Base-by-base conservation (phyloP, 2,329 filamentous ascomycete genomes). In the Arthroderma sp. region DNA sequence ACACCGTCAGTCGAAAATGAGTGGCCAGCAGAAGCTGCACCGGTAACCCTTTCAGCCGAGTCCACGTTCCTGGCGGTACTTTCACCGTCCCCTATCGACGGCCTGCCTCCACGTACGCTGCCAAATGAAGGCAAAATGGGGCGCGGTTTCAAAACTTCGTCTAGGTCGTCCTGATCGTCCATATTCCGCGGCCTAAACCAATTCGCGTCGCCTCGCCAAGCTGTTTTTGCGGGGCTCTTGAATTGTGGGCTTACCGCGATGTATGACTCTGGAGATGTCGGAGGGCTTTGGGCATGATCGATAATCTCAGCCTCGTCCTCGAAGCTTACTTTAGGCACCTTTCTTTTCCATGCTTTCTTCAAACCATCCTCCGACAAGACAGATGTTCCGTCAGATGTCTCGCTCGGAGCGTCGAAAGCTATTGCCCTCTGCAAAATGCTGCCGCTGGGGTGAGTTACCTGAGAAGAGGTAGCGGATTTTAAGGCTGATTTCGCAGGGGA, bases 291-390 rank as follows among this genome's bases (percentile, higher is more conserved):
- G 29, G 63, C 60, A 11, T 67, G 57, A 15, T 68, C 70, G 29
- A 74, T 65, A 28, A 72, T 55, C 44, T 72, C 65, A 4, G 72
- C 63, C 39, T 72, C 69, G 37, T 78, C 75, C 46, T 79, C 76
- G 52, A 81, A 95, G 63, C 86, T 94, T 43, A 81, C 77, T 43
- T 76, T 68, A 3, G 68, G 68, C 29, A 61, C 61, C 55, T 73
- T 76, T 59, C 72, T 78, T 50, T 69, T 74, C 48, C 64, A 64
- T 15, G 53, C 58, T 10, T 59, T 36, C 32, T 59, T 61, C 27
- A 49, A 53, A 6, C 65, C 64, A 38, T 72, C 68, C 36, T 68
- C 65, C 3, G 68, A 70, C 33, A 59, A 60, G 11, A 63, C 57
- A 4, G 75, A 80, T 3, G 69, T 68, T 1, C 64, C 72, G 49